These are phyloP conservation scores for Botrytis fabae DNA, from an alignment of 2,329 filamentous ascomycete genomes.

Conservation along the genomic window DNA sequence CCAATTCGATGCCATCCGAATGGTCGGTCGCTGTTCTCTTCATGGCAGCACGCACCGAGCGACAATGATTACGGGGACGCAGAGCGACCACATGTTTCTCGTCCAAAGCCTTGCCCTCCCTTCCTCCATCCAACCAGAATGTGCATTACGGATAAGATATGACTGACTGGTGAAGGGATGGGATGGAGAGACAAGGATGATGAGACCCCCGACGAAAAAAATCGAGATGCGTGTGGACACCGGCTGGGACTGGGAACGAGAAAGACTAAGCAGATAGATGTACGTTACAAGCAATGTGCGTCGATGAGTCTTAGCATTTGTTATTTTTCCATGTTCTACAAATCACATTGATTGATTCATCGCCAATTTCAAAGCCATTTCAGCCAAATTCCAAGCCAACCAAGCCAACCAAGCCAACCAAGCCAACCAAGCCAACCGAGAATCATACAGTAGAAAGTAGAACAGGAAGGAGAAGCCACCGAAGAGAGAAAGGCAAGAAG, in stretches of 20 bases:
- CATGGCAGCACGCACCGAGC: neutral
- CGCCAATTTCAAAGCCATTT: neutral
- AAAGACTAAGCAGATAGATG: neutral
- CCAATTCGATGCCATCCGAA: constrained; percentile 5
- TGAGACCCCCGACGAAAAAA: neutral
- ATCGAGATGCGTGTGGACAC: neutral
- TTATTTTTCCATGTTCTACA: neutral
- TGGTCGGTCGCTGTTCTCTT: neutral
- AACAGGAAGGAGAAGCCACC: constrained; percentile 3
- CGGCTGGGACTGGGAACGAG: neutral
- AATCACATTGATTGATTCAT: neutral
- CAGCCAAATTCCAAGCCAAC: neutral
- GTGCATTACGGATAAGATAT: neutral
- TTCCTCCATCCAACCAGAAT: neutral
- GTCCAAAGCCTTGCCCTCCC: too few relatives aligned
- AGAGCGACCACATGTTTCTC: neutral
- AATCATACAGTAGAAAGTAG: neutral
- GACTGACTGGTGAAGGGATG: constrained; percentile 6
- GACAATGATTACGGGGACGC: neutral
- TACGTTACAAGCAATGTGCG: constrained; percentile 4
- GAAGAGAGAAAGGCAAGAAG: neutral
- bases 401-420: neutral
- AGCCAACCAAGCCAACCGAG: constrained; percentile 5
- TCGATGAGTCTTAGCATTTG: constrained; percentile 10
- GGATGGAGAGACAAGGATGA: neutral